phyloP scores from a whole-genome alignment of 441 rosid species.

The Adansonia madagascariensis region DNA sequence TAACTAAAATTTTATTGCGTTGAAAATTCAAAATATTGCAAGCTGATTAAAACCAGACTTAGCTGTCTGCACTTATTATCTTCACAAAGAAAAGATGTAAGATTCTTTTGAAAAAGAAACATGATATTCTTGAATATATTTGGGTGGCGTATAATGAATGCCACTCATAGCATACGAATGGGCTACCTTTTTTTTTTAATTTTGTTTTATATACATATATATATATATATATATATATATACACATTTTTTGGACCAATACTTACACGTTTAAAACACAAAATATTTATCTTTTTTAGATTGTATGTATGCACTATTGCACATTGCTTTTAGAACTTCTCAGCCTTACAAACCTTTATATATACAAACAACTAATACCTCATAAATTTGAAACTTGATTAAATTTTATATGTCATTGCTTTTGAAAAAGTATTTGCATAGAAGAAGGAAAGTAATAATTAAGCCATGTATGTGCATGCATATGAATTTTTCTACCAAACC shows the following conservation, averaged over 20 bases:
- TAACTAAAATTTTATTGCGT: neutral
- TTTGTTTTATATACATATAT: no score
- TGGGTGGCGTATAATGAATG: neutral
- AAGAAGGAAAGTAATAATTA: no score
- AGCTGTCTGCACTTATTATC: neutral
- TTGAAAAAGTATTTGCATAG: no score
- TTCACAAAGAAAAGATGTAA: neutral
- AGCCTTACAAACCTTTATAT: neutral
- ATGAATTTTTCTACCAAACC: no score
- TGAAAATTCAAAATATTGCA: neutral
- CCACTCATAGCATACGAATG: neutral
- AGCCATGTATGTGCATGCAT: no score
- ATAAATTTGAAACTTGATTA: neutral
- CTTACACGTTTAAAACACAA: neutral
- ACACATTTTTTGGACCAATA: no score
- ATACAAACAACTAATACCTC: neutral
- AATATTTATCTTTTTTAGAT: neutral
- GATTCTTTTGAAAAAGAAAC: neutral
- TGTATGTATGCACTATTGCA: neutral
- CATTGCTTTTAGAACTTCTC: neutral
- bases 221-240: no score
- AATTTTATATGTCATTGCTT: neutral
- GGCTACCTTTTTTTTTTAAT: neutral
- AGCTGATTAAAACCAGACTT: neutral
- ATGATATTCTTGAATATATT: neutral